Evolutionary conservation across 495 filamentous ascomycete species (phyloP).

Genomic region (Penicillium fimorum): DNA sequence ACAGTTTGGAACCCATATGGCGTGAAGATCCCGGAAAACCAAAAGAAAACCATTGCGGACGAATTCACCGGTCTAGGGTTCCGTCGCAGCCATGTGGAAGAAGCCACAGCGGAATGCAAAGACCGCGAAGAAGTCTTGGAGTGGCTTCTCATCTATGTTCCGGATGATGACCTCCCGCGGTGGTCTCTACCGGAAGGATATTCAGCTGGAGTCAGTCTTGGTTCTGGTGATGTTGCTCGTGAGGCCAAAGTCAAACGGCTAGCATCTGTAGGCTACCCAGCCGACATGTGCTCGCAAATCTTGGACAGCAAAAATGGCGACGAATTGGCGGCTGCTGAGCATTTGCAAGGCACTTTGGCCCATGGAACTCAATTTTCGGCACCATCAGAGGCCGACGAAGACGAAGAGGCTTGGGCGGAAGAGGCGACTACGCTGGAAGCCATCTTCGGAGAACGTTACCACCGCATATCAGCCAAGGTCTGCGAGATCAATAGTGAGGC

Average conservation of each 20-base stretch:
- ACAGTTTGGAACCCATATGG: slow-evolving; percentile 83
- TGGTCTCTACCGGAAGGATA: slow-evolving; percentile 93
- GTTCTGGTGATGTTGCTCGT: slow-evolving; percentile 69
- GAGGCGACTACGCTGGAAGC: slow-evolving; percentile 77
- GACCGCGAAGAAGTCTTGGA: slow-evolving; percentile 88
- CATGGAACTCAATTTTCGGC: slow-evolving; percentile 25
- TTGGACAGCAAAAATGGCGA: slow-evolving; percentile 66
- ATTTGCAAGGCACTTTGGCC: slow-evolving; percentile 68
- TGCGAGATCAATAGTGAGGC: slow-evolving; percentile 62
- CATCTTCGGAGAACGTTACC: slow-evolving; percentile 70
- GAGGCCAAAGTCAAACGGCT: slow-evolving; percentile 83
- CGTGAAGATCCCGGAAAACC: slow-evolving; percentile 57
- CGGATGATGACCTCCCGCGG: slow-evolving; percentile 87
- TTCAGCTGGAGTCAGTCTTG: slow-evolving; percentile 80
- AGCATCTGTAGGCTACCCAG: slow-evolving; percentile 75
- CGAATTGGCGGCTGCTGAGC: slow-evolving; percentile 76
- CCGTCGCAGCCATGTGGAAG: slow-evolving; percentile 80
- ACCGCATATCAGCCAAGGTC: slow-evolving; percentile 51
- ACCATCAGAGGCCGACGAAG: slow-evolving; percentile 22
- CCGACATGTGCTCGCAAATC: slow-evolving; percentile 74
- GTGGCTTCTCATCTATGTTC: slow-evolving; percentile 94
- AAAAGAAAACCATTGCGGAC: slow-evolving; percentile 61
- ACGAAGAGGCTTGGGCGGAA: slow-evolving; percentile 67
- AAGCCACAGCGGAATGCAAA: slow-evolving; percentile 82
- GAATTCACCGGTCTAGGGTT: slow-evolving; percentile 78